Base-by-base conservation (phyloP, 2,329 filamentous ascomycete species). In the Fusarium cicatricum region DNA sequence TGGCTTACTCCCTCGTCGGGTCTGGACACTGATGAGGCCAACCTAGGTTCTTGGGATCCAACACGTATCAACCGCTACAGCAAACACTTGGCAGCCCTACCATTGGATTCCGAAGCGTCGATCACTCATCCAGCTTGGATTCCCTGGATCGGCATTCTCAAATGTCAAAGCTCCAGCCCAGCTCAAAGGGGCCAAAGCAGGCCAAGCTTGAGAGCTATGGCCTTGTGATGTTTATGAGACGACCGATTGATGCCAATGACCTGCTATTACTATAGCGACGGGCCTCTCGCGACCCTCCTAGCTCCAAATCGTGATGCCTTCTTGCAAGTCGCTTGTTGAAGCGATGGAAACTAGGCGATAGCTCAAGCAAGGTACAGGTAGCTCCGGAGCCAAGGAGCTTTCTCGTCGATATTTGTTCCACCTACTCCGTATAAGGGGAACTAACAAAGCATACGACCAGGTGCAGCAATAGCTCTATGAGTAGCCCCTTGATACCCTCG, bases 221-320 rank as follows among this genome's bases (percentile, higher is more conserved):
- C 48, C 55, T 49, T 45, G 55, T 64, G 60, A 64, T 64, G 33
- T 26, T 46, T 19, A 41, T 39, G 32, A 34, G 33, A 37, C 36
- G 31, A 47, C 59, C 41, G 56, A 62, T 62, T 63, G 59, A 47
- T 62, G 44, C 51, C 46, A 49, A 51, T 44, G 40, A 41, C 34
- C 44, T 53, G 44, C 45, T 54, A 63, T 62, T 59, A 31, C 59
- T 40, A 48, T 60, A 44, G 59, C 55, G 59, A 62, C 59, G 28
- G 47, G 15, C 50, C 48, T 63, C 48, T 49, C 44, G 59, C 60
- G 57, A 51, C 50, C 50, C 41, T 17, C 55, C 37, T 61, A 62
- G 54, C 41, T 59, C 55, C 16, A 15, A 17, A 15, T 23, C 21
- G 40, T 47, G 32, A 42, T 46, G 37, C 37, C 47, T 58, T 63